Evolutionary conservation across 2,329 filamentous ascomycete genomes (phyloP).

Genomic region (Fusarium xyrophilum): DNA sequence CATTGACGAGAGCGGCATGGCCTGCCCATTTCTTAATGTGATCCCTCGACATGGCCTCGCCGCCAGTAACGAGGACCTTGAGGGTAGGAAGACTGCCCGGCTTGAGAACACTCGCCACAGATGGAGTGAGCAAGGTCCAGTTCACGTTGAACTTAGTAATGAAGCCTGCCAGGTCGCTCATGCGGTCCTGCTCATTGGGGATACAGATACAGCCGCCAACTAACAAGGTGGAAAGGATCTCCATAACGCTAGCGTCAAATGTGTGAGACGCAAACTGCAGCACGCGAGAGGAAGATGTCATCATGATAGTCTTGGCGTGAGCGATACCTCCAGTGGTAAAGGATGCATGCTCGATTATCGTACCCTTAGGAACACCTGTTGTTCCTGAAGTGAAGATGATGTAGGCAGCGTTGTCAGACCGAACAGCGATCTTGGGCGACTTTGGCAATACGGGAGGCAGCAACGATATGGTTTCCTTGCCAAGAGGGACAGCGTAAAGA

Average conservation of each 20-base stretch:
- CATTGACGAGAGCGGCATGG: slow-evolving; percentile 24
- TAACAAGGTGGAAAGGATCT: slow-evolving; percentile 32
- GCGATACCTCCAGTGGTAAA: slow-evolving; percentile 15
- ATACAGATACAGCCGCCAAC: slow-evolving; percentile 30
- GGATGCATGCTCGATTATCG: slow-evolving; percentile 27
- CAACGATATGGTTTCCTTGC: neutral
- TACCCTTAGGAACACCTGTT: slow-evolving; percentile 30
- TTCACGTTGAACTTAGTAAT: slow-evolving; percentile 20
- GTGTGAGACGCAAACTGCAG: slow-evolving; percentile 23
- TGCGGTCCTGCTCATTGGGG: slow-evolving; percentile 23
- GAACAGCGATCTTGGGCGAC: neutral
- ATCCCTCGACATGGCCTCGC: slow-evolving; percentile 20
- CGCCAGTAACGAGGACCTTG: slow-evolving; percentile 14
- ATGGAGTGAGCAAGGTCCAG: slow-evolving; percentile 31
- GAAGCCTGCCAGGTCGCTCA: slow-evolving; percentile 19
- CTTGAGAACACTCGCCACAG: slow-evolving; percentile 20
- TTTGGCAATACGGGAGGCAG: neutral
- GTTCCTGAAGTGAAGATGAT: slow-evolving; percentile 36
- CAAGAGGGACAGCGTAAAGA: neutral
- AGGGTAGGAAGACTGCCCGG: slow-evolving; percentile 13
- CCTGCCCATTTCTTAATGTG: slow-evolving; percentile 22
- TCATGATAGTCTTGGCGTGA: slow-evolving; percentile 27
- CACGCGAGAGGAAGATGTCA: slow-evolving; percentile 23
- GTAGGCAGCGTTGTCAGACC: slow-evolving; percentile 14
- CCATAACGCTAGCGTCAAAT: slow-evolving; percentile 33